Conservation (phyloP, 441 rosid genomes). For the Populus hybrid region DNA sequence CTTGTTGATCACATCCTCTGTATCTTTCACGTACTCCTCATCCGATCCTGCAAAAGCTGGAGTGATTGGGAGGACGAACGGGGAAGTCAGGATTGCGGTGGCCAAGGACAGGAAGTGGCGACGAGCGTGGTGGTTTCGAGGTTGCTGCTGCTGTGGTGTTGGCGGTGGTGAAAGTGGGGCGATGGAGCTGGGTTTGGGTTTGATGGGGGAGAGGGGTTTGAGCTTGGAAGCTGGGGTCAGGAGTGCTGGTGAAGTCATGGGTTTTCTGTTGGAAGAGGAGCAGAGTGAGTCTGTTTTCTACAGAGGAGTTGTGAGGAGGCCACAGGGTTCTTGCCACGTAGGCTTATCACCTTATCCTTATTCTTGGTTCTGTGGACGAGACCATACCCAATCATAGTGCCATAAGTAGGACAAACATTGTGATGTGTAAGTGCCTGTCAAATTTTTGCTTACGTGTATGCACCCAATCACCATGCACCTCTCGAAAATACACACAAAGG, state of each 20-base stretch:
- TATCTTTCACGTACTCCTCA: constrained; percentile 76
- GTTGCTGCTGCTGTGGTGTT: neutral
- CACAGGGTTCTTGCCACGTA: constrained; percentile 56
- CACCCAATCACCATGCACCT: neutral
- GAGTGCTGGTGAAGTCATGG: constrained; percentile 65
- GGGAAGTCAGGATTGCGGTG: constrained; percentile 21
- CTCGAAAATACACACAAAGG: neutral
- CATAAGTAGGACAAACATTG: neutral
- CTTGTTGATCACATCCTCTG: constrained; percentile 65
- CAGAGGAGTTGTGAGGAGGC: constrained; percentile 9
- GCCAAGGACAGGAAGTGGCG: constrained; percentile 55
- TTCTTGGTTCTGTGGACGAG: constrained; percentile 34
- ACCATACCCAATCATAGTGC: constrained; percentile 26
- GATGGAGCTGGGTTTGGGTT: constrained; percentile 29
- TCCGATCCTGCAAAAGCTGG: constrained; percentile 56
- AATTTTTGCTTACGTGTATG: neutral
- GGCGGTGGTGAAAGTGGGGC: neutral
- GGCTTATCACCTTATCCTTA: constrained; percentile 79
- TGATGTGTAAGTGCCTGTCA: neutral
- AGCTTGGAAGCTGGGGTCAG: constrained; percentile 47
- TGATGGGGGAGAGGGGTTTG: constrained; percentile 34
- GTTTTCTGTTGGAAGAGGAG: constrained; percentile 2
- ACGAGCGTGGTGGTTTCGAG: constrained; percentile 24
- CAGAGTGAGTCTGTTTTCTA: constrained; percentile 10
- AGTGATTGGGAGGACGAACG: constrained; percentile 15